phyloP scores from a whole-genome alignment of 345 rosid species.

The Moricandia moricandioides region DNA sequence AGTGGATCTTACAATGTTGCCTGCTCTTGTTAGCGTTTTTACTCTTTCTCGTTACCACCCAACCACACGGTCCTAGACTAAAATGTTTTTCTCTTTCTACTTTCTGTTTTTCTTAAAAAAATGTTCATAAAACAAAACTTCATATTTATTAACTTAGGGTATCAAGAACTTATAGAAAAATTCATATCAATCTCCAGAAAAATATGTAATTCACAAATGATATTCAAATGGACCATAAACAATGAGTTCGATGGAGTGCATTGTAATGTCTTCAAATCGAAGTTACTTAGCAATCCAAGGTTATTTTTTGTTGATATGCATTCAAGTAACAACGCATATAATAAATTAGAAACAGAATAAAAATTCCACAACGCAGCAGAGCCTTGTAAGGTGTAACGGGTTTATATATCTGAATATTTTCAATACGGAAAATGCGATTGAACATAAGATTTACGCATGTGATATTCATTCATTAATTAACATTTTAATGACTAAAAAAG shows the following conservation, averaged over 20 bases:
- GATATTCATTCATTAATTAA: not conserved
- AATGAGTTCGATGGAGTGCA: too few species aligned
- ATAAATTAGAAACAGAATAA: not conserved
- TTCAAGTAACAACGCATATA: not conserved
- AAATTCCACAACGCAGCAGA: not conserved
- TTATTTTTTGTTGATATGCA: not conserved
- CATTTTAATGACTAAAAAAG: not conserved
- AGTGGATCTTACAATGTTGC: slow-evolving; percentile 34
- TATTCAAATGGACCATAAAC: too few species aligned
- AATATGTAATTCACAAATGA: too few species aligned
- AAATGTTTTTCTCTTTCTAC: not conserved
- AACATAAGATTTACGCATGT: slow-evolving; percentile 7
- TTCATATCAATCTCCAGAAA: too few species aligned
- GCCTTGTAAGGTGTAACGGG: not conserved
- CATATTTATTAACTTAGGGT: too few species aligned
- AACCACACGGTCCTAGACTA: too few species aligned
- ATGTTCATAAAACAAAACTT: not conserved
- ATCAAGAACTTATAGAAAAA: too few species aligned
- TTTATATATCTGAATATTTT: not conserved
- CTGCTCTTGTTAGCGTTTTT: too few species aligned
- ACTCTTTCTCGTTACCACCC: too few species aligned
- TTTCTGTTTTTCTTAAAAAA: not conserved
- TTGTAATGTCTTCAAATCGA: too few species aligned
- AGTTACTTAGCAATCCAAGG: too few species aligned
- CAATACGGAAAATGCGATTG: not conserved